phyloP scores from a whole-genome alignment of 768 basidiomycete genomes.

The Agaricus bisporus region DNA sequence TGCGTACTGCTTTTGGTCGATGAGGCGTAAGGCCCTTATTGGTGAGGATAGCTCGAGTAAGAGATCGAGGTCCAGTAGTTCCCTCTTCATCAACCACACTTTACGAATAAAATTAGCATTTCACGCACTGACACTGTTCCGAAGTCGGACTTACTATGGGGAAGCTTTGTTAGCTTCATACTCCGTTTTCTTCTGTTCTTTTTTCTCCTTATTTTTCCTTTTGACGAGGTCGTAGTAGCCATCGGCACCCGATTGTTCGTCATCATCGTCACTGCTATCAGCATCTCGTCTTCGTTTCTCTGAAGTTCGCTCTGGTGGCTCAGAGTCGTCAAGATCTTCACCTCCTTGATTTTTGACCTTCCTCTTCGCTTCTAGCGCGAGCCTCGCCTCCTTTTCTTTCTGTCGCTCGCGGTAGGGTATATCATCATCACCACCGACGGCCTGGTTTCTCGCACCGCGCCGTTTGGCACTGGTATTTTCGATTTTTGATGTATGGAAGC shows the following conservation, averaged over 20 bases:
- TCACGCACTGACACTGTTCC: background rate
- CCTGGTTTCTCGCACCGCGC: slow-evolving; percentile 61
- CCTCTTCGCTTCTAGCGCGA: slow-evolving; percentile 47
- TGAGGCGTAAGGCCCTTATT: slow-evolving; percentile 94
- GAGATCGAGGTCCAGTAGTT: slow-evolving; percentile 70
- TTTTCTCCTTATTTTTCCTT: slow-evolving; percentile 61
- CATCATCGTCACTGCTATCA: slow-evolving; percentile 32
- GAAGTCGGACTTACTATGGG: slow-evolving; percentile 41
- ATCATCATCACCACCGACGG: slow-evolving; percentile 90
- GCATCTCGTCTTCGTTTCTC: slow-evolving; percentile 30
- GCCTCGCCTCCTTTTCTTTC: slow-evolving; percentile 52
- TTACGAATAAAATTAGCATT: slow-evolving; percentile 8
- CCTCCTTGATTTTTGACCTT: slow-evolving; percentile 47
- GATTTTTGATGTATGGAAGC: slow-evolving; percentile 92
- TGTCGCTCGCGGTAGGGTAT: slow-evolving; percentile 79
- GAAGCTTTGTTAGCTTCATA: slow-evolving; percentile 63
- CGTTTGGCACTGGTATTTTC: slow-evolving; percentile 74
- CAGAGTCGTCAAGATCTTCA: slow-evolving; percentile 59
- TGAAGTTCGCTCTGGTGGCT: slow-evolving; percentile 30
- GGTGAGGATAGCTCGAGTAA: slow-evolving; percentile 86
- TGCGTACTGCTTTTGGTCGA: slow-evolving; percentile 85
- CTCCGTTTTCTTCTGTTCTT: slow-evolving; percentile 73
- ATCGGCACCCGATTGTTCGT: slow-evolving; percentile 43
- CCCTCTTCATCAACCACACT: slow-evolving; percentile 21
- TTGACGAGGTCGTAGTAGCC: slow-evolving; percentile 93